Evolutionary conservation across 2,329 filamentous ascomycete species (phyloP), one percentile per base, ranked within the genome.

Genomic region (Cladosporium sp.): DNA sequence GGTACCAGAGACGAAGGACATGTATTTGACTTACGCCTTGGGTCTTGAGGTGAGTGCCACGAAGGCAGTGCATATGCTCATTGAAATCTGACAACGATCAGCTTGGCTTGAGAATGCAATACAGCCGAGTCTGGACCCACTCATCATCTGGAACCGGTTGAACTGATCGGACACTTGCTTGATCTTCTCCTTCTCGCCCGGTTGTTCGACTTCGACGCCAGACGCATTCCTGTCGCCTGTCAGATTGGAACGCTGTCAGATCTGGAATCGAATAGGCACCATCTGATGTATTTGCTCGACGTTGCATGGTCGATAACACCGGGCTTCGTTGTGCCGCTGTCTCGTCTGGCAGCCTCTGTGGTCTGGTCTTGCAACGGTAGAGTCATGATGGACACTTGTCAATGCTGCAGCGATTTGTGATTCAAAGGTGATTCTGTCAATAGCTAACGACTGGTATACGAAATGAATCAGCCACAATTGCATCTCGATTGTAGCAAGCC

Each of bases 101-200:
- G 56, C 23, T 40, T 40, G 18, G n/a, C 31, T 21, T 16, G n/a
- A 26, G 7, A 26, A 21, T 21, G 31, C 56, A 5, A 29, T 1
- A 21, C 21, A 11, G 0, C 28, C 26, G 23, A 5, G 12, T 21
- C 3, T 33, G 16, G 14, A 35, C 61, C 18, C 35, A 63, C 61
- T 78, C 71, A 78, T 77, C 72, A 79, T 77, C 67, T 79, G 76
- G 70, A 79, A 75, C 7, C 74, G 70, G 50, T 76, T 75, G 72
- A 77, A 76, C 60, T 76, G 75, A 62, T 76, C 75, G 64, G 78
- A 77, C 14, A 76, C 76, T 56, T 73, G 73, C 53, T 75, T 71
- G 53, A 79, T 78, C 68, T 74, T 74, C 67, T 77, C 72, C 62
- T 75, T 71, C 66, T 79, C 69, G 37, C 72, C 69, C 1, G 72